These are phyloP conservation scores for Oenanthe sinensis DNA, from an alignment of 129 eudicot genomes.

Conservation along the genomic window DNA sequence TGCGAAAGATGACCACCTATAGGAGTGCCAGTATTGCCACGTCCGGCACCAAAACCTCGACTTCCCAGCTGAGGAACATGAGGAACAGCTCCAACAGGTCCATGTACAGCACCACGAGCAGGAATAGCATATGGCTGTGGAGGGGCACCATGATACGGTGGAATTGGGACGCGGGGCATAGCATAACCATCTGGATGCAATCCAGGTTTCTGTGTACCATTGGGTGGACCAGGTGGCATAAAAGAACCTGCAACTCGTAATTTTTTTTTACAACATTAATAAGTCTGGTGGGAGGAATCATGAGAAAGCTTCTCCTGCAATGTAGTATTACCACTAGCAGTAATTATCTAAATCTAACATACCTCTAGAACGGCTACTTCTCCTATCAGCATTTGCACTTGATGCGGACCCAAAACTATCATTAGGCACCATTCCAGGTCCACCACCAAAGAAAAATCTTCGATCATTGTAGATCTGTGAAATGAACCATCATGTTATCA, in stretches of 20 bases:
- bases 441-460: constrained; percentile 75
- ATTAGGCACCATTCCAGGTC: constrained; percentile 58
- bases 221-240: constrained; percentile 69
- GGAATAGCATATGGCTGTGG: constrained; percentile 87
- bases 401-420: constrained; percentile 58
- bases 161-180: constrained; percentile 69
- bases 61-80: constrained; percentile 84
- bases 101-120: constrained; percentile 79
- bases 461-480: constrained; percentile 77
- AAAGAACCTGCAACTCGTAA: constrained; percentile 36
- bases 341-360: neutral
- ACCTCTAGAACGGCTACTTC: constrained; percentile 79
- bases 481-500: constrained; percentile 16
- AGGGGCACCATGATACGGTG: constrained; percentile 77
- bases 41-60: constrained; percentile 90
- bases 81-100: constrained; percentile 86
- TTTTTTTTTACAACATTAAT: neutral
- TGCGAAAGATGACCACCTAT: constrained; percentile 75
- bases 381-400: constrained; percentile 53
- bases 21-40: constrained; percentile 64
- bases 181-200: constrained; percentile 71
- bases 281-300: neutral
- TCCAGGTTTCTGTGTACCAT: constrained; percentile 67
- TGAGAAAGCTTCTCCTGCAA: neutral
- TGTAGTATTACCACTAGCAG: neutral